Evolutionary conservation across 192 early-diverging fungal genomes (phyloP), one percentile per base, ranked within the genome.

Genomic region (Gamsiella multidivaricata): DNA sequence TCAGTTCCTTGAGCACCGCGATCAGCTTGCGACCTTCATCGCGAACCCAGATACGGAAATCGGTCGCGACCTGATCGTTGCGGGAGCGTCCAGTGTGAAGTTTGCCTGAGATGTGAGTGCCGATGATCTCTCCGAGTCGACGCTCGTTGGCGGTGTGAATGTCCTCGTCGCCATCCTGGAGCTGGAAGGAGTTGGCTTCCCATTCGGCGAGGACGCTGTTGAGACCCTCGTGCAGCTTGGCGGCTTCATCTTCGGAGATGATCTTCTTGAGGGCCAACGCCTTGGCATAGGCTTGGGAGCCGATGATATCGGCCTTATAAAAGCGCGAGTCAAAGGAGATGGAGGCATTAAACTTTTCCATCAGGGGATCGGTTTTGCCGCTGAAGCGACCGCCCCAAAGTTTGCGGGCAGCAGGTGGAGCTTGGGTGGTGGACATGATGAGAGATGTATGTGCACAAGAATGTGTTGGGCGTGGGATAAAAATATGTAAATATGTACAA

Each of bases 61-160:
- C 97, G 7, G 97, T 99, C 9, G 97, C 96, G 4, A 99, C 97
- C 75, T 99, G 97, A 75, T 99, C 97, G 84, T 98, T 98, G 62
- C 97, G 89, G 62, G 90, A 92, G 36, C 97, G 89, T 14, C 96
- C 97, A 17, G 97, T 99, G 80, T 99, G 97, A 57, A 99, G 93
- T 70, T 98, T 98, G 33, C 97, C 97, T 36, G 94, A 95, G 17
- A 97, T 92, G 26, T 60, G 61, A 22, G 88, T 62, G 2, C 97
- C 97, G 51, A 99, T 88, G 18, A 98, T 60, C 82, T 99, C 97
- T 29, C 92, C 92, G 33, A 99, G 84, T 32, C 97, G 87, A 43
- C 97, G 90, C 75, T 99, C 97, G 71, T 99, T 99, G 63, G 97
- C 97, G 0, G 96, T 99, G 82, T 99, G 97, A 79, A 99, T 99